phyloP scores from a whole-genome alignment of 345 rosid genomes.

The Psidium guajava region DNA sequence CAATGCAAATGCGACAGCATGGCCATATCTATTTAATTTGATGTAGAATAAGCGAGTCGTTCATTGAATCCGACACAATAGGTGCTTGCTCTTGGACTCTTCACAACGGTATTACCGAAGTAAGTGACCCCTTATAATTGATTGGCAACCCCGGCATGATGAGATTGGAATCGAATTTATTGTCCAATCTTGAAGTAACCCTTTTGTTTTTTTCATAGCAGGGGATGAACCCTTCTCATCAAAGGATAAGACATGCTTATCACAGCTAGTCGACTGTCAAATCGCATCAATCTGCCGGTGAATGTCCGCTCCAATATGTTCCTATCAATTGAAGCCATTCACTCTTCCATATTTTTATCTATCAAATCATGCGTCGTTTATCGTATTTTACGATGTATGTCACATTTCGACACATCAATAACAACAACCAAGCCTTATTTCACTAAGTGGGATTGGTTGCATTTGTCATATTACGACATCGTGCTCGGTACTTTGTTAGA shows the following conservation, averaged over 20 bases:
- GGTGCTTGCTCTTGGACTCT: background rate
- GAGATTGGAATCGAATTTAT: background rate
- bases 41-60: background rate
- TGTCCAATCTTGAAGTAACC: background rate
- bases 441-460: background rate
- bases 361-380: background rate
- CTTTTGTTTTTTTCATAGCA: background rate
- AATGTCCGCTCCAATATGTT: background rate
- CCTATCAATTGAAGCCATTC: background rate
- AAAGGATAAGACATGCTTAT: background rate
- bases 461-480: background rate
- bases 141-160: background rate
- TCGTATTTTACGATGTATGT: background rate
- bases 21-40: too few species aligned
- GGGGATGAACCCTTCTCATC: background rate
- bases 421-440: background rate
- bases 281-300: background rate
- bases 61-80: background rate
- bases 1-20: background rate
- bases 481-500: background rate
- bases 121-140: too few species aligned
- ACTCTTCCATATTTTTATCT: background rate
- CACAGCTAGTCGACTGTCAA: background rate
- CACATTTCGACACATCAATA: background rate
- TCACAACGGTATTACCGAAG: background rate